Percentiles rank a stretch among this genome's conserved stretches.
Evolutionary conservation across 495 filamentous ascomycete species (phyloP).

Genomic region (Melanomma pulvis-pyrius): DNA sequence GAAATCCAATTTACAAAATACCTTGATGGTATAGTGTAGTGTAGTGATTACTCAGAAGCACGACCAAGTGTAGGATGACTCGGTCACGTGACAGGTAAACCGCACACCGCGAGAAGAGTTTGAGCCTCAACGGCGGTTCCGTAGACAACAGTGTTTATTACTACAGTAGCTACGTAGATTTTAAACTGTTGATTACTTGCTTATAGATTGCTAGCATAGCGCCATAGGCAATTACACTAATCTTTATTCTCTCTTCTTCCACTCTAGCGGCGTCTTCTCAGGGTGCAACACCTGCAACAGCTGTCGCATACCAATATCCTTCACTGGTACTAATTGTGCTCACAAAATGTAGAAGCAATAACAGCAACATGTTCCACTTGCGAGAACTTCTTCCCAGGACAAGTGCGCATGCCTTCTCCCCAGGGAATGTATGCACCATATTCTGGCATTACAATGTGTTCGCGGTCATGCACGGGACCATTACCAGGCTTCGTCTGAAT

Average conservation of each 20-base stretch:
- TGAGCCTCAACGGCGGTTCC: too few species aligned
- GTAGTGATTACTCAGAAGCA: too few species aligned
- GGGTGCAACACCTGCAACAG: slow-evolving; percentile 51
- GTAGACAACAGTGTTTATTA: too few species aligned
- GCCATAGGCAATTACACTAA: too few species aligned
- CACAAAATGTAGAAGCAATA: slow-evolving; percentile 45
- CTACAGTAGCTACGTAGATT: too few species aligned
- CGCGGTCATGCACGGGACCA: background rate
- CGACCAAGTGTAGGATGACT: too few species aligned
- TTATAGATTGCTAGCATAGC: too few species aligned
- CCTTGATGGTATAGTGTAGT: too few species aligned
- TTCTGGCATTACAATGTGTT: slow-evolving; percentile 13
- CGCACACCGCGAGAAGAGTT: too few species aligned
- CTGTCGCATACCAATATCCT: slow-evolving; percentile 45
- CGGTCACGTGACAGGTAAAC: too few species aligned
- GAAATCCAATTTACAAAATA: too few species aligned
- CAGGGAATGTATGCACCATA: slow-evolving; percentile 20
- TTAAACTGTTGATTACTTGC: too few species aligned
- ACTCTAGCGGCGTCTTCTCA: slow-evolving; percentile 35
- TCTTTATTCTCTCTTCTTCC: slow-evolving; percentile 18
- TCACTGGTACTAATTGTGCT: slow-evolving; percentile 43
- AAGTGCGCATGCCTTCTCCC: slow-evolving; percentile 23
- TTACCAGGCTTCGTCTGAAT: slow-evolving; percentile 24
- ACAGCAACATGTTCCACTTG: slow-evolving; percentile 35
- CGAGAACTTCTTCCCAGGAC: slow-evolving; percentile 29